Base-by-base conservation (phyloP, 345 rosid species). In the Gossypium longicalyx region DNA sequence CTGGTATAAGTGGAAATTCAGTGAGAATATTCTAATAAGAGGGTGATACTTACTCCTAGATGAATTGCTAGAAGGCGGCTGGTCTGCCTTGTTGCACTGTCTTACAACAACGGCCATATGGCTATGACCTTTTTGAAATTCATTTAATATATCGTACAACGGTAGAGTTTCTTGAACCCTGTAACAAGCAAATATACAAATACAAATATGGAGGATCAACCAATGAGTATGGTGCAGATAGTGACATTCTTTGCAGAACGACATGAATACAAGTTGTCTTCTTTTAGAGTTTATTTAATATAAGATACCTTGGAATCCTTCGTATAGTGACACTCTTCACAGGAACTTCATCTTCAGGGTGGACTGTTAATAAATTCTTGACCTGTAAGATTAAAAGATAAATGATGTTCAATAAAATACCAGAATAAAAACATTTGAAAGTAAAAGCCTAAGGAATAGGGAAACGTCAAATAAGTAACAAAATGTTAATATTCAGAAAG, bases 71-170 rank as follows among this genome's bases (percentile, higher is more conserved):
- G 22, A 23, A 9, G 81, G 69, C 61, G 72, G 68, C 67, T 70
- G 74, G 71, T 71, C 85, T 9, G 29, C 67, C 78, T 78, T 86
- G 78, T 83, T 85, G 76, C 82, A 82, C 74, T 74, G 87, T 74
- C 89, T 90, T 44, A 90, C 90, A 56, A 93, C 94, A 73, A 93
- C 94, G 61, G 98, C 98, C 99, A 95, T 95, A 74, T 95, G 99
- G 85, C 99, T 95, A 72, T 91, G 99, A 64, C 99, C 99, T 82
- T 95, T 95, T 79, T 95, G 99, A 78, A 95, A 95, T 85, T 95
- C 99, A 77, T 95, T 95, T 87, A 95, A 76, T 82, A 95, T 93
- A 81, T 95, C 99, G 80, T 95, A 95, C 66, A 95, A 79, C 16
- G 99, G 99, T 85, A 93, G 79, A n/a, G 74, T 87, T 76, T 93